phyloP scores from a whole-genome alignment of 2,329 filamentous ascomycete species.

The Geosmithia flava region DNA sequence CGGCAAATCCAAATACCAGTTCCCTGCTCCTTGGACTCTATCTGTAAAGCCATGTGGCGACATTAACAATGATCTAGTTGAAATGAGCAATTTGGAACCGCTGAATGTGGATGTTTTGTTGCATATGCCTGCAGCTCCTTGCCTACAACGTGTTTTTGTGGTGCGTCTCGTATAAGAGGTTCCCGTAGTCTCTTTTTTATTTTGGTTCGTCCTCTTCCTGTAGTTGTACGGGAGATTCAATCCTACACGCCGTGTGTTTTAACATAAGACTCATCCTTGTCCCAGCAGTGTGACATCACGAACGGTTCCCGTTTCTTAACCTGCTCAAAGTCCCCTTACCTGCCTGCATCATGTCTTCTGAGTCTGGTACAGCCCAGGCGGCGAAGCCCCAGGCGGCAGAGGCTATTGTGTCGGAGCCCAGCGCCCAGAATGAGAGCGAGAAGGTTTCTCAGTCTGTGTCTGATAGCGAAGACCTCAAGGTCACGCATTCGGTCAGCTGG shows the following conservation, averaged over 20 bases:
- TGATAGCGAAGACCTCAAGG: neutral
- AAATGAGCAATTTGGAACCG: neutral
- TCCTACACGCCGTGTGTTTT: neutral
- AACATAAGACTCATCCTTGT: neutral
- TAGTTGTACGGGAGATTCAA: neutral
- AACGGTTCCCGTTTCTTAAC: too few species aligned
- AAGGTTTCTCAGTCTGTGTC: neutral
- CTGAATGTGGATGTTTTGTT: neutral
- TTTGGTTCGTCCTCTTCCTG: neutral
- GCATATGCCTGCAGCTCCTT: neutral
- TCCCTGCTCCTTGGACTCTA: neutral
- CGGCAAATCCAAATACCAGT: neutral
- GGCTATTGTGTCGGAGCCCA: neutral
- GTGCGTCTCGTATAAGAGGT: neutral
- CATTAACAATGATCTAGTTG: neutral
- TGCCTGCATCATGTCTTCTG: neutral
- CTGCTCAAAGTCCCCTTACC: neutral
- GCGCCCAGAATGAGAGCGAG: neutral
- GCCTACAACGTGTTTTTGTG: neutral
- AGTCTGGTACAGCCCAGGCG: neutral
- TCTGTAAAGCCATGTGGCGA: neutral
- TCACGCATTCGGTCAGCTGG: neutral
- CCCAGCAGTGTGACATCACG: neutral
- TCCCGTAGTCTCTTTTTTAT: neutral
- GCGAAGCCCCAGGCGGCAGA: neutral